phyloP scores from a whole-genome alignment of 106 monocot genomes.

The Platanthera zijinensis region DNA sequence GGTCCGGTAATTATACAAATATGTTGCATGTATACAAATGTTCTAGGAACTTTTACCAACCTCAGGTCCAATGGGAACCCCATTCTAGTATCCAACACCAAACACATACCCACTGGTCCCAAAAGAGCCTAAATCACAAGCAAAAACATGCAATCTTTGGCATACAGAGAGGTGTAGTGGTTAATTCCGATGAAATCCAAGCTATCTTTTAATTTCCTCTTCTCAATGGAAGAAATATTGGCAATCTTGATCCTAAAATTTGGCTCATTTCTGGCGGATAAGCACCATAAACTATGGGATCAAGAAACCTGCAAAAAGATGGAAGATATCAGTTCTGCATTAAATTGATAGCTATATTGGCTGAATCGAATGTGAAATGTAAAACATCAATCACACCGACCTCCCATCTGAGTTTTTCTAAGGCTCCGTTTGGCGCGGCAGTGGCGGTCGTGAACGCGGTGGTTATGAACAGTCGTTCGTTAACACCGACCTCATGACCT shows the following conservation, averaged over 20 bases:
- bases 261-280: slow-evolving; percentile 43
- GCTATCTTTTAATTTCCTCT: slow-evolving; percentile 16
- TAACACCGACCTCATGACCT: too few relatives aligned
- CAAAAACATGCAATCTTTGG: slow-evolving; percentile 37
- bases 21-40: too few relatives aligned
- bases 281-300: slow-evolving; percentile 38
- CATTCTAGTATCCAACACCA: slow-evolving; percentile 22
- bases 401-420: too few relatives aligned
- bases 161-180: slow-evolving; percentile 44
- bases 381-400: too few relatives aligned
- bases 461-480: too few relatives aligned
- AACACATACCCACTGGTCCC: slow-evolving; percentile 12
- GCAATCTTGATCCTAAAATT: slow-evolving; percentile 28
- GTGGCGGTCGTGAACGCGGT: too few relatives aligned
- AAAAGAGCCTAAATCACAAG: slow-evolving; percentile 8
- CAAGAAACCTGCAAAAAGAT: slow-evolving; percentile 13
- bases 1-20: too few relatives aligned
- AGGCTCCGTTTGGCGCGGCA: too few relatives aligned
- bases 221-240: slow-evolving; percentile 24
- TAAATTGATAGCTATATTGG: too few relatives aligned
- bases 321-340: too few relatives aligned
- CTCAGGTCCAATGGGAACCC: slow-evolving; percentile 35
- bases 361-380: too few relatives aligned
- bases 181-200: slow-evolving; percentile 54
- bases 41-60: slow-evolving; percentile 7